Evolutionary conservation across 371 early-diverging fungal species (phyloP), one percentile per base, ranked within the genome.

Genomic region (Basidiobolus heterosporus): DNA sequence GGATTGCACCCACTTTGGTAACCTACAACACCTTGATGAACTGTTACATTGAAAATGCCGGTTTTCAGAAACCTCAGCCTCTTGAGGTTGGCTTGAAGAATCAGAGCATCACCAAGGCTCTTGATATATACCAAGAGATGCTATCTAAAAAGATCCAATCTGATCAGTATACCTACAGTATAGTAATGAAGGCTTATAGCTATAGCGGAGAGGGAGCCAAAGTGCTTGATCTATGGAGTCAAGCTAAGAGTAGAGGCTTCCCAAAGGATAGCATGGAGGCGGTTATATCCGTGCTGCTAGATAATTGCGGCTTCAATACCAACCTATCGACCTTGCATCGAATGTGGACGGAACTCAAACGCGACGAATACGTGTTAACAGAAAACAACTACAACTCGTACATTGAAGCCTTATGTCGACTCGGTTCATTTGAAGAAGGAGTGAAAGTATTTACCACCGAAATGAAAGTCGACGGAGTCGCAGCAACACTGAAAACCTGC

Each of bases 361-460:
- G 45, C 13, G 14, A 36, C 17, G n/a, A 15, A 2, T 45, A 45
- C 17, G 17, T 22, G 15, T 24, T 45, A 16, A 35, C 20, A 3
- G 36, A 22, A 5, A 45, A 45, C n/a, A 45, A 24, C 30, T 45
- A 45, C 23, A 35, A 20, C 9, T 45, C 45, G 6, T 45, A 45
- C 23, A 20, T 45, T 15, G 30, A 45, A n/a, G 45, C 36, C 14
- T 24, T 45, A 13, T 23, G 16, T 36, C 45, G 45, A 24, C 36
- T 30, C 9, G 30, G 30, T 9, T 30, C 30, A 3, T 30, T 30
- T 9, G 30, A 30, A 30, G 30, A 30, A 30, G 30, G 30, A 9
- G 9, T 9, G 5, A 30, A 30, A 9, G 30, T 30, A 30, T 30
- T 30, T 9, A 30, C 30, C 30, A 30, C 30, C 3, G 30, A 30